A percentile compares a stretch with the other conserved stretches of the same genome.
phyloP scores from a whole-genome alignment of 1,284 basidiomycete genomes.

The Testicularia cyperi region DNA sequence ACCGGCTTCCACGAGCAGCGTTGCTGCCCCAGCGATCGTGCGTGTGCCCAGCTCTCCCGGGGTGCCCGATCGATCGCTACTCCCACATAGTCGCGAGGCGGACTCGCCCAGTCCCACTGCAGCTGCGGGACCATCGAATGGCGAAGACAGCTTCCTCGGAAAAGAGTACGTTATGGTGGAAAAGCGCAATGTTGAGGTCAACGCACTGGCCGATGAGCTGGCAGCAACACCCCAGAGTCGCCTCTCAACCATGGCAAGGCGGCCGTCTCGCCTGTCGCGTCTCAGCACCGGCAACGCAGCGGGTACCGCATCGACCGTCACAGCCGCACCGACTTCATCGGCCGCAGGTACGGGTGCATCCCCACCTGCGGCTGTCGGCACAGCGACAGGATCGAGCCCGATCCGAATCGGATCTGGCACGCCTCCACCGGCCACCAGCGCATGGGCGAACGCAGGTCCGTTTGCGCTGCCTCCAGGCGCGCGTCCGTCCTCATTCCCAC shows the following conservation, averaged over 20 bases:
- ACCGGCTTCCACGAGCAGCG: too few species aligned
- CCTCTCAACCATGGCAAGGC: conserved; percentile 14
- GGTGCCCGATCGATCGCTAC: conserved; percentile 9
- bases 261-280: conserved; percentile 38
- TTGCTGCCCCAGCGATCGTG: too few species aligned
- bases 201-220: conserved; percentile 64
- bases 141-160: conserved; percentile 55
- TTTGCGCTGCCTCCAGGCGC: conserved; percentile 46
- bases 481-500: conserved; percentile 29
- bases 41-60: conserved; percentile 22
- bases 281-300: conserved; percentile 20
- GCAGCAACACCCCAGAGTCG: conserved; percentile 33
- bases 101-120: neutral
- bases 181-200: conserved; percentile 66
- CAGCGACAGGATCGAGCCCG: neutral
- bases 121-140: conserved; percentile 4
- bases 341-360: neutral
- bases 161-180: conserved; percentile 67
- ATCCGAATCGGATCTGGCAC: conserved; percentile 5
- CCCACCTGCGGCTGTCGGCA: neutral
- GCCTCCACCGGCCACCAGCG: conserved; percentile 9
- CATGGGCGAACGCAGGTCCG: conserved; percentile 20
- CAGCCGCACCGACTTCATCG: too few species aligned
- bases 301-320: too few species aligned
- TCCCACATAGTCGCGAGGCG: conserved; percentile 2